A percentile compares a stretch with the other conserved stretches of the same genome.
phyloP scores from a whole-genome alignment of 768 basidiomycete species.

The Lactarius tabidus region DNA sequence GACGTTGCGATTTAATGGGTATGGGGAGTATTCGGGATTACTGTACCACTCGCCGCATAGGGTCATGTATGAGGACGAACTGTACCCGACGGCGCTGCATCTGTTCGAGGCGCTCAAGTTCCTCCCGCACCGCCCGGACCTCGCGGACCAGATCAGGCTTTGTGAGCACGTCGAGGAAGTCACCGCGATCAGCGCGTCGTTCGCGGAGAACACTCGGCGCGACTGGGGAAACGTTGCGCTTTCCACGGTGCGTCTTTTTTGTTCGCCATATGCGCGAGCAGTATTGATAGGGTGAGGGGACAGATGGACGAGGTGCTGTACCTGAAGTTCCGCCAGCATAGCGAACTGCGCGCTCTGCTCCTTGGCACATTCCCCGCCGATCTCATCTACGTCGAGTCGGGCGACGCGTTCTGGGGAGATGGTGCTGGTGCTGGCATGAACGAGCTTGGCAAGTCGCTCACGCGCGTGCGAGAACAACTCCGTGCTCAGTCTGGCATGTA shows the following conservation, averaged over 20 bases:
- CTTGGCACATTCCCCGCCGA: slow-evolving; percentile 47
- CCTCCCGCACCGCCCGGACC: slow-evolving; percentile 42
- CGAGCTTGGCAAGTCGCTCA: slow-evolving; percentile 58
- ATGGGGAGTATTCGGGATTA: slow-evolving; percentile 42
- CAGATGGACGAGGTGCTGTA: slow-evolving; percentile 69
- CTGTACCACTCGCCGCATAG: slow-evolving; percentile 64
- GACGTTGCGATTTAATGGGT: slow-evolving; percentile 33
- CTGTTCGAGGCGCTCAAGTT: slow-evolving; percentile 77
- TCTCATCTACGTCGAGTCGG: slow-evolving; percentile 46
- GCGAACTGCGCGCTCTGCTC: slow-evolving; percentile 50
- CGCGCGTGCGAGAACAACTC: slow-evolving; percentile 50
- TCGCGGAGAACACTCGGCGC: slow-evolving; percentile 35
- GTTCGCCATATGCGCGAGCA: background rate
- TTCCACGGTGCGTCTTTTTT: slow-evolving; percentile 40
- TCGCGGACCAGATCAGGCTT: slow-evolving; percentile 55
- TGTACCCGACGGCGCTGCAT: slow-evolving; percentile 69
- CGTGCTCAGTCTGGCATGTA: slow-evolving; percentile 28
- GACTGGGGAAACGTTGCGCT: slow-evolving; percentile 58
- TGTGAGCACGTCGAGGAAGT: slow-evolving; percentile 40
- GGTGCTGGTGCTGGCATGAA: slow-evolving; percentile 55
- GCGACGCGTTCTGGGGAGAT: slow-evolving; percentile 66
- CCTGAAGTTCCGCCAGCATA: slow-evolving; percentile 69
- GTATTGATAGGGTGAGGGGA: background rate
- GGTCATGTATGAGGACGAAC: slow-evolving; percentile 49
- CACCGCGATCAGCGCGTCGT: slow-evolving; percentile 34